Evolutionary conservation across 2,329 filamentous ascomycete species (phyloP).

Genomic region (Apiospora hydei): DNA sequence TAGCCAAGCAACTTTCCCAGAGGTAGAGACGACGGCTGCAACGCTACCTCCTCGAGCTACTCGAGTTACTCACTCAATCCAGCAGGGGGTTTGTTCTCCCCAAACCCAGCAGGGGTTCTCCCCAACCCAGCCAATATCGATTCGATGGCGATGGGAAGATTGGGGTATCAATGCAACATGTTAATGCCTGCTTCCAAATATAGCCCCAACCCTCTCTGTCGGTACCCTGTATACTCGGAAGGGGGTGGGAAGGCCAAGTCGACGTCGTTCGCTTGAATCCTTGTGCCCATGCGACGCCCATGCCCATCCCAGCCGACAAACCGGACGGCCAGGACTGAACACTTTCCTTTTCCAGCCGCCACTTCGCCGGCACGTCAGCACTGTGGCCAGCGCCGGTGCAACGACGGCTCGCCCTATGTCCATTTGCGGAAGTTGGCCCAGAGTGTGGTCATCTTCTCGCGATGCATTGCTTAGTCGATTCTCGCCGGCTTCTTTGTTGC

Average conservation of each 20-base stretch:
- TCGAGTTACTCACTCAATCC: not conserved
- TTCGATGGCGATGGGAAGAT: not conserved
- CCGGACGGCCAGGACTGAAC: not conserved
- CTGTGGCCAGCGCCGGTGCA: conserved; percentile 24
- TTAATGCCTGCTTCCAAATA: conserved; percentile 7
- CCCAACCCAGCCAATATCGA: not conserved
- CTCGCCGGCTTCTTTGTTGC: not conserved
- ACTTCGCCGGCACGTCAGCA: conserved; percentile 17
- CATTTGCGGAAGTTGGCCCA: conserved; percentile 28
- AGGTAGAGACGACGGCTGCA: not conserved
- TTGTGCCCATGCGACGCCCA: conserved; percentile 20
- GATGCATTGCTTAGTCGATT: conserved; percentile 10
- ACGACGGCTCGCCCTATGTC: conserved; percentile 27
- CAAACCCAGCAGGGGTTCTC: too few species aligned
- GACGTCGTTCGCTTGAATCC: conserved; percentile 9
- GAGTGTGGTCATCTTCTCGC: conserved; percentile 25
- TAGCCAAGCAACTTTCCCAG: not conserved
- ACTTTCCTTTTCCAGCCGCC: conserved; percentile 18
- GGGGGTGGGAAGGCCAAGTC: not conserved
- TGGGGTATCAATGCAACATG: not conserved
- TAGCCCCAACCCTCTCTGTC: conserved; percentile 2
- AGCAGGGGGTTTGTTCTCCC: too few species aligned
- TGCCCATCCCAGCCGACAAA: not conserved
- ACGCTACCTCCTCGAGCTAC: not conserved
- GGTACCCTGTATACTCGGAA: not conserved